Evolutionary conservation across 1,139 yeast genomes (phyloP).

Genomic region (Candida frijolesensis): DNA sequence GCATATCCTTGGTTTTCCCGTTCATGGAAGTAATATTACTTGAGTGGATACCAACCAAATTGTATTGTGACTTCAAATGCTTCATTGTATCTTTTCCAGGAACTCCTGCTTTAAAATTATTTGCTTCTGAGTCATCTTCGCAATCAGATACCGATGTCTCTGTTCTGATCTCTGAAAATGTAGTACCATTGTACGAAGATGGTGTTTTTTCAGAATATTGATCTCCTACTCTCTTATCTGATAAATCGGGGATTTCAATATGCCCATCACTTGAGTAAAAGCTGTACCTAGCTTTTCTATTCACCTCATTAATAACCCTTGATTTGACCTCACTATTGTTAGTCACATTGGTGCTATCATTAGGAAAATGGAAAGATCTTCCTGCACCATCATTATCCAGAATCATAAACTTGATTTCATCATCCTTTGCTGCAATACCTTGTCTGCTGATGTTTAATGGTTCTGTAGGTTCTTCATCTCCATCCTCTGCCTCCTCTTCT

Average conservation of each 20-base stretch:
- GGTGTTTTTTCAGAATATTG: slow-evolving; percentile 26
- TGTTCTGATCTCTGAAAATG: slow-evolving; percentile 31
- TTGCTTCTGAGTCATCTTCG: slow-evolving; percentile 22
- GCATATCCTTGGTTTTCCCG: slow-evolving; percentile 7
- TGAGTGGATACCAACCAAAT: slow-evolving; percentile 23
- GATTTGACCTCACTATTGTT: slow-evolving; percentile 27
- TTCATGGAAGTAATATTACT: slow-evolving; percentile 16
- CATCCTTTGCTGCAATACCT: background rate
- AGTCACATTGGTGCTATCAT: slow-evolving; percentile 35
- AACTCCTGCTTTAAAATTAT: slow-evolving; percentile 30
- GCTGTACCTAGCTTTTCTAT: slow-evolving; percentile 25
- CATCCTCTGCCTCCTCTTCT: slow-evolving; percentile 4
- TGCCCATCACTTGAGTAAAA: slow-evolving; percentile 36
- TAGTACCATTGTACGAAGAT: slow-evolving; percentile 29
- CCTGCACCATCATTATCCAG: slow-evolving; percentile 37
- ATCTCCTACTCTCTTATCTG: slow-evolving; percentile 23
- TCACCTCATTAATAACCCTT: slow-evolving; percentile 5
- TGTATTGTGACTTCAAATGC: slow-evolving; percentile 30
- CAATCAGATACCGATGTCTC: slow-evolving; percentile 22
- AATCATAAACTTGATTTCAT: background rate
- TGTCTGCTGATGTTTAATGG: slow-evolving; percentile 14
- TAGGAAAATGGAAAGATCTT: slow-evolving; percentile 42
- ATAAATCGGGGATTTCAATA: slow-evolving; percentile 47
- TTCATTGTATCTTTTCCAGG: slow-evolving; percentile 37
- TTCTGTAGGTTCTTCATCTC: slow-evolving; percentile 7